Percentiles rank a stretch among this genome's conserved stretches.
Evolutionary conservation across 176 grass and related monocot species (phyloP).

Genomic region (Typha latifolia): DNA sequence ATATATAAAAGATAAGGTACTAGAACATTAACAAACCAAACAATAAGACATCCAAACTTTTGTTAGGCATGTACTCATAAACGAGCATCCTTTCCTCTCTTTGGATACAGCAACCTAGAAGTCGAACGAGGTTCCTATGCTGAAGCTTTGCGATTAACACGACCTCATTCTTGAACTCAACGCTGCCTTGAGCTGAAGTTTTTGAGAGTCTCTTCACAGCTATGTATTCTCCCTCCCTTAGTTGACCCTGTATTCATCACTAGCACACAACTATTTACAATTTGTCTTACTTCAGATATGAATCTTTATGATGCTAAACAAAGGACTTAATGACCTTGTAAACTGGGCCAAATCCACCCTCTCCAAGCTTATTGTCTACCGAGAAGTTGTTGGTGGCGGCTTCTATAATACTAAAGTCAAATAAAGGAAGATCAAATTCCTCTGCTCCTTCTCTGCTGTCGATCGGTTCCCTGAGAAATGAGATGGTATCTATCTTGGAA

Average conservation of each 20-base stretch:
- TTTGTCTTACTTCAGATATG: no score
- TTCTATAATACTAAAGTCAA: neutral
- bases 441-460: neutral
- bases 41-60: conserved; percentile 13
- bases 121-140: conserved; percentile 10
- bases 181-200: conserved; percentile 7
- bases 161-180: conserved; percentile 20
- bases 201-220: conserved; percentile 22
- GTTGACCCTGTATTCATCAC: neutral
- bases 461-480: neutral
- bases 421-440: conserved; percentile 13
- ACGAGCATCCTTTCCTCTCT: conserved; percentile 6
- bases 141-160: conserved; percentile 17
- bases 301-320: no score
- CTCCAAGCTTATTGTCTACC: conserved; percentile 5
- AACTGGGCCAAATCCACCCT: conserved; percentile 24
- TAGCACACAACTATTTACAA: no score
- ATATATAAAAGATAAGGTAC: no score
- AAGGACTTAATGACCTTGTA: conserved; percentile 8
- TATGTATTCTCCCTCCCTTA: conserved; percentile 4
- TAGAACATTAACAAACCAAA: neutral
- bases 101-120: conserved; percentile 8
- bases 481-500: neutral
- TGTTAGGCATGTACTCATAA: conserved; percentile 19
- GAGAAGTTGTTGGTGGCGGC: conserved; percentile 19